Base-by-base conservation (phyloP, 2,329 filamentous ascomycete species). In the Penicillium sp. region DNA sequence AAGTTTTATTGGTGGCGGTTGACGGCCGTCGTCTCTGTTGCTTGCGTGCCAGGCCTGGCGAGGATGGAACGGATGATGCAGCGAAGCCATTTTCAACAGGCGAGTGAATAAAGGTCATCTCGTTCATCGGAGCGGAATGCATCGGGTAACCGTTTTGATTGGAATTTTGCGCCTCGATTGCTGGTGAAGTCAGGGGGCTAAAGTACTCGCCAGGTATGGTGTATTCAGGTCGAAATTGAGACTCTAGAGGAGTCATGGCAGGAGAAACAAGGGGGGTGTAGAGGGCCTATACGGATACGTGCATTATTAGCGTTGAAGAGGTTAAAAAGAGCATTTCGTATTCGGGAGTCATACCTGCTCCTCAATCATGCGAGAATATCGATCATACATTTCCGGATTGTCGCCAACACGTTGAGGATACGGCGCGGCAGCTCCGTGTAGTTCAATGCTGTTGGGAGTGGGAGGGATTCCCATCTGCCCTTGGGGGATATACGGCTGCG, bases 221-320 rank as follows among this genome's bases (percentile, higher is more conserved):
- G 66, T 81, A 83, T 65, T 83, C 80, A 9, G 79, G 77, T 57
- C 77, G 76, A 58, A 82, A 81, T 66, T 81, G 78, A 35, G 75
- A 76, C 64, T 83, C 81, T 61, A 83, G 70, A 3, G 81, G 81
- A 7, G 81, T 83, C 75, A 83, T 82, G 26, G 81, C 81, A 11
- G 81, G 81, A 53, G 81, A 83, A 30, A 83, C 76, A 45, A 83
- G 75, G 21, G 81, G 81, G 8, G 81, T 83, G 68, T 82, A 83
- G 13, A 81, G 75, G 54, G 79, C 76, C 81, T 83, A 64, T 44
- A 56, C 48, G 45, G 55, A 47, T 54, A 49, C 56, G 57, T 61
- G 66, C 54, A 26, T 26, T 26, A 66, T 69, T 66, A 67, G 67
- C 60, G 53, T 62, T 45, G 46, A 56, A 26, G 60, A 29, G 35